Conservation (phyloP, 2,329 filamentous ascomycete genomes). For the Penicillium sp. region DNA sequence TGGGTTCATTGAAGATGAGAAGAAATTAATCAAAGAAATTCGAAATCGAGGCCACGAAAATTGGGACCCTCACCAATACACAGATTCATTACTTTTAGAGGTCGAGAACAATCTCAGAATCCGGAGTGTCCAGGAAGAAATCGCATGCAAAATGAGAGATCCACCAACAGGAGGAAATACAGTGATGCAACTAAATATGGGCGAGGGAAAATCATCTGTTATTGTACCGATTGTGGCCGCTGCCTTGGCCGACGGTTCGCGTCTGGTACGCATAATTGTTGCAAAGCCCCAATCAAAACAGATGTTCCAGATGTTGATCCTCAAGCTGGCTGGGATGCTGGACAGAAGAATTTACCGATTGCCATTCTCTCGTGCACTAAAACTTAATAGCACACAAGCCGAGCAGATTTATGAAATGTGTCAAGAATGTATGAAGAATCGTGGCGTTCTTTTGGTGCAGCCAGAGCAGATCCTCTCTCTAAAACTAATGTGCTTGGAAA, state of each 20-base stretch:
- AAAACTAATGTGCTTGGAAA: slow-evolving; percentile 58
- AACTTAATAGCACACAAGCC: neutral
- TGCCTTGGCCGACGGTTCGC: slow-evolving; percentile 47
- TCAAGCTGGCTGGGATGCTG: slow-evolving; percentile 43
- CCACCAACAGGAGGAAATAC: slow-evolving; percentile 43
- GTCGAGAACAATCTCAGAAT: slow-evolving; percentile 61
- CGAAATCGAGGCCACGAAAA: slow-evolving; percentile 53
- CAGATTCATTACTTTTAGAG: slow-evolving; percentile 63
- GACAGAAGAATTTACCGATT: slow-evolving; percentile 43
- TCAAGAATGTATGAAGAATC: slow-evolving; percentile 43
- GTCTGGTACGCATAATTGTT: slow-evolving; percentile 56
- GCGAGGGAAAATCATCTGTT: slow-evolving; percentile 65
- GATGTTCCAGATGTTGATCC: slow-evolving; percentile 47
- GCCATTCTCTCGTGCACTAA: slow-evolving; percentile 44
- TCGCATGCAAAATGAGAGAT: slow-evolving; percentile 54
- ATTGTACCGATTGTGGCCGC: slow-evolving; percentile 63
- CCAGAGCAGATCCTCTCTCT: slow-evolving; percentile 54
- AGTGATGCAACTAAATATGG: slow-evolving; percentile 67
- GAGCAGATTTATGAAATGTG: slow-evolving; percentile 37
- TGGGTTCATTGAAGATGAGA: neutral
- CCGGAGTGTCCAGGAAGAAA: slow-evolving; percentile 55
- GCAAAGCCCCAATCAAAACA: slow-evolving; percentile 59
- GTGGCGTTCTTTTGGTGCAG: slow-evolving; percentile 58
- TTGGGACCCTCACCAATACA: slow-evolving; percentile 51
- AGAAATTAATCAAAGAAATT: neutral